These are phyloP conservation scores for Aspergillus incahuasiensis DNA, from an alignment of 495 filamentous ascomycete species.

Conservation along the genomic window DNA sequence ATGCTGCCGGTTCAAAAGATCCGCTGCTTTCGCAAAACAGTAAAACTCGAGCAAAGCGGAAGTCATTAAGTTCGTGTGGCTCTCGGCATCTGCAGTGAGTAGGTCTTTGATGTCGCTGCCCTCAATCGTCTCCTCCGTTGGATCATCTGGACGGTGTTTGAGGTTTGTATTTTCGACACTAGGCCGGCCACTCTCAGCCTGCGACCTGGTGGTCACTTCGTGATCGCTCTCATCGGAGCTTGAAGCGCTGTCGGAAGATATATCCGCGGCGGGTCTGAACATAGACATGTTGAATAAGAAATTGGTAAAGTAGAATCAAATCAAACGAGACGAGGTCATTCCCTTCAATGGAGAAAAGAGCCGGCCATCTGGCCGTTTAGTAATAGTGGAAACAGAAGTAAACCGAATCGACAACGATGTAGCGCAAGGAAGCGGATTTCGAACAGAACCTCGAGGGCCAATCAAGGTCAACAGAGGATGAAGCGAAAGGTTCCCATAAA, in stretches of 20 bases:
- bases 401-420: not conserved
- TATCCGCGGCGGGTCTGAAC: constrained; percentile 40
- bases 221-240: constrained; percentile 22
- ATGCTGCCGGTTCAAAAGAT: constrained; percentile 40
- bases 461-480: not conserved
- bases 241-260: constrained; percentile 36
- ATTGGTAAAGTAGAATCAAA: not conserved
- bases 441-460: not conserved
- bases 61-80: constrained; percentile 43
- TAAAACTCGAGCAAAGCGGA: constrained; percentile 43
- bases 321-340: not conserved
- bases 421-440: too few relatives aligned
- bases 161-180: not conserved
- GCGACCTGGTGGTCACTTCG: constrained; percentile 3
- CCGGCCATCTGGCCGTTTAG: constrained; percentile 10
- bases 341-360: constrained; percentile 5
- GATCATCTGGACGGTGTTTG: not conserved
- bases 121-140: constrained; percentile 3
- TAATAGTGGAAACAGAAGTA: not conserved
- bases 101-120: constrained; percentile 24
- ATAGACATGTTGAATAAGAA: constrained; percentile 36
- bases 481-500: not conserved
- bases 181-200: not conserved
- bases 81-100: constrained; percentile 27
- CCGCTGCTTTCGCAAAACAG: constrained; percentile 41